Evolutionary conservation across 352 stramenopile species (phyloP), one percentile per base, ranked within the genome.

Genomic region (Phytophthora crassamura): DNA sequence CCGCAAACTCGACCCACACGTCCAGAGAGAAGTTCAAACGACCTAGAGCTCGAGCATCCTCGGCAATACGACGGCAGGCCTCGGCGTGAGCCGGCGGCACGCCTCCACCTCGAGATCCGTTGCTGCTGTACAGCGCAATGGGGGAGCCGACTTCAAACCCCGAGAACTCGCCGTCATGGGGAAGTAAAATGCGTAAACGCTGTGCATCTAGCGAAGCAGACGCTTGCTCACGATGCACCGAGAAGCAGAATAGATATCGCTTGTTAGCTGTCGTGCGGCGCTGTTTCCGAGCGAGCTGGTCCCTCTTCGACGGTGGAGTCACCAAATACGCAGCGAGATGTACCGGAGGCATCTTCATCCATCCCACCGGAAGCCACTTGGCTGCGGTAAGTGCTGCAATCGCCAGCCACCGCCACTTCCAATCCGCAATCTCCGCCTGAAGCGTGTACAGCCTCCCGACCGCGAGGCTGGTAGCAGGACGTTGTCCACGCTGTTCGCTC

Each of bases 1-100:
- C 84, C 4, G 93, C 85, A 8, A 73, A 79, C 39, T 94, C 86
- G 15, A 93, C 59, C 86, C 86, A 94, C 52, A 87, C 70, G n/a
- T 78, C 71, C 4, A 91, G 62, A 11, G 74, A 77, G 25, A 93
- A 93, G 20, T 55, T 65, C 46, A 90, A 69, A 41, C 63, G 74
- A 15, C 39, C 52, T 12, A 90, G 55, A 20, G 67, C 62, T 12
- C 51, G 51, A 40, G 62, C 58, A 57, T 75, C 51, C 16, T 64
- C 46, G 4, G 45, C 67, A 49, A 75, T 69, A 4, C 41, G 50
- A 22, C 57, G 56, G 35, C 67, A 75, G 6, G 62, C 62, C n/a
- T 72, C 62, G 2, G 47, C 67, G 34, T 72, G 62, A 47, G 56
- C 67, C 6, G 34, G 14, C 9, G 67, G 67, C 8, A 75, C 56